These are phyloP conservation scores for Nicotiana paniculata DNA, from an alignment of 257 asterid species.

Conservation along the genomic window DNA sequence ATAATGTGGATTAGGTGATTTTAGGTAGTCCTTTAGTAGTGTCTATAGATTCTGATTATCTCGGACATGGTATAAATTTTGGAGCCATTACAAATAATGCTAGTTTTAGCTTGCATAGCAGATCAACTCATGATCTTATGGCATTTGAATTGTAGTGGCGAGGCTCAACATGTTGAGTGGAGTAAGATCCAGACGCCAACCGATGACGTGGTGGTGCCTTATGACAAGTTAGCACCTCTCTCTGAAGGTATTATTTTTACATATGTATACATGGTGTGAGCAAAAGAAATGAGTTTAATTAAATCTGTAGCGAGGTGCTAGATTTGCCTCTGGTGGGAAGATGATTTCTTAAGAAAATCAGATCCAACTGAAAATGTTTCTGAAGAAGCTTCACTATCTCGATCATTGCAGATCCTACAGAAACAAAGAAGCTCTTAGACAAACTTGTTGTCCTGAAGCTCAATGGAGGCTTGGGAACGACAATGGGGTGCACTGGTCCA, in stretches of 20 bases:
- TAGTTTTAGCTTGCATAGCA: background rate
- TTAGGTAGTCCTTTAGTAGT: background rate
- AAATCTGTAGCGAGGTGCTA: background rate
- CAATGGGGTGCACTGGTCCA: slow-evolving; percentile 99
- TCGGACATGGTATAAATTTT: background rate
- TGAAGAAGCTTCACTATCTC: slow-evolving; percentile 4
- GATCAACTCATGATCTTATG: background rate
- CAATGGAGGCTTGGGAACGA: slow-evolving; percentile 99
- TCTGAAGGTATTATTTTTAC: slow-evolving; percentile 54
- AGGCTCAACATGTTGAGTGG: slow-evolving; percentile 39
- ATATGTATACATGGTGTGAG: background rate
- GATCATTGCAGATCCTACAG: slow-evolving; percentile 50
- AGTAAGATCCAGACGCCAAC: slow-evolving; percentile 46
- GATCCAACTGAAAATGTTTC: background rate
- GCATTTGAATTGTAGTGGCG: slow-evolving; percentile 27
- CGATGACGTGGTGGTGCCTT: slow-evolving; percentile 67
- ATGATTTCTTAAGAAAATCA: background rate
- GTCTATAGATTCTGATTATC: background rate
- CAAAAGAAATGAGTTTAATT: background rate
- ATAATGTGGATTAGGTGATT: background rate
- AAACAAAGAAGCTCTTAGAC: slow-evolving; percentile 71
- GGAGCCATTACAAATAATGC: background rate
- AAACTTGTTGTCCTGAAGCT: slow-evolving; percentile 95
- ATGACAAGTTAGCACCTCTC: slow-evolving; percentile 63
- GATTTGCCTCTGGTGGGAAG: background rate